Conservation (phyloP, 305 asterid species). For the Andrographis paniculata region DNA sequence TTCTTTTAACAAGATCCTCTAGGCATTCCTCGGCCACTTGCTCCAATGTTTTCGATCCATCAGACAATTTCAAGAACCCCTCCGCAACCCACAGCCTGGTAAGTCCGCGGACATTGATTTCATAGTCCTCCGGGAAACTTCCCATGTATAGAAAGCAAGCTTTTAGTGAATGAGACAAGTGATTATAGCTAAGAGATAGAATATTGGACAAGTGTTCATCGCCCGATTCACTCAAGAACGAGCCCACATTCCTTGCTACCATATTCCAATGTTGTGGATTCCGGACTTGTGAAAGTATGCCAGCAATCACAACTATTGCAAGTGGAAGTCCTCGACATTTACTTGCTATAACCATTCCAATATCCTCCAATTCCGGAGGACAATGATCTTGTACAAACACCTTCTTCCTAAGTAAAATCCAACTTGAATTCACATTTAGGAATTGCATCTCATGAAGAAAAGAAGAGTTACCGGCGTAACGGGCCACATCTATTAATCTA, state of each 20-base stretch:
- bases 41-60: constrained; percentile 12
- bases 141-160: constrained; percentile 29
- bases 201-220: constrained; percentile 15
- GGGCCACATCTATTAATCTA: neutral
- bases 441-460: neutral
- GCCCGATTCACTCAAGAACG: constrained; percentile 10
- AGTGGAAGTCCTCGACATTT: constrained; percentile 31
- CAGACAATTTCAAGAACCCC: constrained; percentile 15
- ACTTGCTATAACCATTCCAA: constrained; percentile 18
- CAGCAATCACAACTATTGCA: constrained; percentile 29
- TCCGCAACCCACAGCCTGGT: constrained; percentile 26
- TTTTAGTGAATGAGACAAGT: constrained; percentile 24
- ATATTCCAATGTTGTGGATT: constrained; percentile 18
- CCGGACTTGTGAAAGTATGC: constrained; percentile 18
- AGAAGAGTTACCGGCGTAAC: neutral
- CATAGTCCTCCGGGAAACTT: constrained; percentile 21
- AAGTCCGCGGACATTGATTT: constrained; percentile 17
- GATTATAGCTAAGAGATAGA: constrained; percentile 25
- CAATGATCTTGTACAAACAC: constrained; percentile 2
- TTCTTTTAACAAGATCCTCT: constrained; percentile 23
- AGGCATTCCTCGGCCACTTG: constrained; percentile 23
- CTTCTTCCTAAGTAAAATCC: neutral
- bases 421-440: neutral
- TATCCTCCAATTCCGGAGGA: constrained; percentile 16
- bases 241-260: constrained; percentile 20